These are phyloP conservation scores for Whalleya microplaca DNA, from an alignment of 2,329 filamentous ascomycete species.

Conservation along the genomic window DNA sequence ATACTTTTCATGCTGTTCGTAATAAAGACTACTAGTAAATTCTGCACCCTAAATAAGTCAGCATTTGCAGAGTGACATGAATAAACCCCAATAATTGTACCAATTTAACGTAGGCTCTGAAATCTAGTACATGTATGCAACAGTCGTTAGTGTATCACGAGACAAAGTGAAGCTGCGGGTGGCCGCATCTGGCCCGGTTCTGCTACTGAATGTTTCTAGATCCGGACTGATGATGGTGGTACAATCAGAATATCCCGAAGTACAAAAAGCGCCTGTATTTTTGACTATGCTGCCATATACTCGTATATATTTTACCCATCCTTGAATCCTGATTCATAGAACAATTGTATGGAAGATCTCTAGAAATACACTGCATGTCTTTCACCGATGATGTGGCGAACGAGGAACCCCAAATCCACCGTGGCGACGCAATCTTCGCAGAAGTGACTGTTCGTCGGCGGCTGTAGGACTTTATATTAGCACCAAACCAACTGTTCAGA, in stretches of 20 bases:
- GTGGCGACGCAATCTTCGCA: slow-evolving; percentile 3
- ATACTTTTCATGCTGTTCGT: too few species aligned
- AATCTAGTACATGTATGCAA: not conserved
- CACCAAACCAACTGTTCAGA: not conserved
- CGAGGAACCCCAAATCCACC: slow-evolving; percentile 6
- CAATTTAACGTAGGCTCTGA: not conserved
- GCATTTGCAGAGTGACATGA: too few species aligned
- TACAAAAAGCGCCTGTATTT: not conserved
- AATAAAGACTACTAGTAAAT: too few species aligned
- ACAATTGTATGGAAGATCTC: not conserved
- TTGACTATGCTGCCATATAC: not conserved
- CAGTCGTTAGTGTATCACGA: not conserved
- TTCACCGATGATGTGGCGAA: not conserved
- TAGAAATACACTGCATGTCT: not conserved
- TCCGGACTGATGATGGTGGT: not conserved
- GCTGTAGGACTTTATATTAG: not conserved
- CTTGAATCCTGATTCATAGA: not conserved
- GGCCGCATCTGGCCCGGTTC: not conserved
- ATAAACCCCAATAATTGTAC: not conserved
- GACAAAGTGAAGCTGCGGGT: not conserved
- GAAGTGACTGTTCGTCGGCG: not conserved
- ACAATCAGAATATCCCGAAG: not conserved
- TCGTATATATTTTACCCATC: not conserved
- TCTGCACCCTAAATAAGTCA: too few species aligned
- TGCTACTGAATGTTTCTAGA: not conserved